Evolutionary conservation across 2,329 filamentous ascomycete genomes (phyloP).

Genomic region (Fulvia fulva): DNA sequence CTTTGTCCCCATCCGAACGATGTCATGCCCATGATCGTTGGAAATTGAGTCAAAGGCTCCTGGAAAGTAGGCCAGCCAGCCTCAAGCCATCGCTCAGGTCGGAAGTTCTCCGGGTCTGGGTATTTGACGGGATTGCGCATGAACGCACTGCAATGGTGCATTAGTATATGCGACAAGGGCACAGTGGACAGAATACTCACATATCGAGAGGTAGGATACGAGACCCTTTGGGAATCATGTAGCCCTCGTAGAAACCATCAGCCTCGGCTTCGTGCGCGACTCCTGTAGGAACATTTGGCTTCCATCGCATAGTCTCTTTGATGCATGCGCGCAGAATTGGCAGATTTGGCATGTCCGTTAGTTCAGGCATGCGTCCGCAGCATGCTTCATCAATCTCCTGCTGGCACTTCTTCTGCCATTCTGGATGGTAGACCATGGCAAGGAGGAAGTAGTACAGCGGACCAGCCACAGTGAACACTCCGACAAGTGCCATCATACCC

Average conservation of each 20-base stretch:
- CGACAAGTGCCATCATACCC: conserved; percentile 36
- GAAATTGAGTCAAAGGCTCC: conserved; percentile 59
- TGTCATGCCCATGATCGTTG: conserved; percentile 61
- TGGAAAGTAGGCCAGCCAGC: conserved; percentile 61
- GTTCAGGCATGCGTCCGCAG: conserved; percentile 23
- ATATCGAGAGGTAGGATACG: conserved; percentile 53
- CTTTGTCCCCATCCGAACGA: conserved; percentile 63
- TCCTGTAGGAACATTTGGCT: conserved; percentile 49
- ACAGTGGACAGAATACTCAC: conserved; percentile 32
- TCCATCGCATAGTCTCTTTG: conserved; percentile 38
- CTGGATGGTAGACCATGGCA: conserved; percentile 47
- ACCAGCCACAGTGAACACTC: conserved; percentile 35
- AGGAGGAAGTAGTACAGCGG: conserved; percentile 28
- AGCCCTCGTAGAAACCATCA: conserved; percentile 29
- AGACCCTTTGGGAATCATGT: conserved; percentile 39
- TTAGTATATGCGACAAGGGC: background rate
- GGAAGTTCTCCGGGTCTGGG: conserved; percentile 16
- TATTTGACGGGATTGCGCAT: conserved; percentile 58
- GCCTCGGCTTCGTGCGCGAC: conserved; percentile 51
- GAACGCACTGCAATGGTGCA: conserved; percentile 45
- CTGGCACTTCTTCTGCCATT: conserved; percentile 44
- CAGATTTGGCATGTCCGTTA: conserved; percentile 28
- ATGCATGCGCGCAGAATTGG: conserved; percentile 40
- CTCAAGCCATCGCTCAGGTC: conserved; percentile 17
- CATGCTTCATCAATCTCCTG: conserved; percentile 28